Base-by-base conservation (phyloP, 768 basidiomycete genomes). In the Trametopsis cervina region DNA sequence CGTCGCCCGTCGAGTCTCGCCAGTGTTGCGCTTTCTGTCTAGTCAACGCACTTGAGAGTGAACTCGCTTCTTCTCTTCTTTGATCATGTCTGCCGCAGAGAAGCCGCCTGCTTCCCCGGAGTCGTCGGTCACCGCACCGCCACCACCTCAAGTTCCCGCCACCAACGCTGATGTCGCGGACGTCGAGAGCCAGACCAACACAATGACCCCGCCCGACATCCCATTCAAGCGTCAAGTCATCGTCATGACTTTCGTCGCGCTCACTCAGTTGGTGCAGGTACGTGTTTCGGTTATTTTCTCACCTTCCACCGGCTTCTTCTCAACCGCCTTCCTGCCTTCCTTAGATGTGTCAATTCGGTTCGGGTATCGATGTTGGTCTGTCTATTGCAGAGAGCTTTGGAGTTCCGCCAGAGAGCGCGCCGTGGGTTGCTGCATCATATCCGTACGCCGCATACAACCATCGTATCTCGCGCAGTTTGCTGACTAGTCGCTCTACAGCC, bases 401-500 rank as follows among this genome's bases (percentile, higher is more conserved):
- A 20, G 40, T 7, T 10, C 25, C 40, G 11, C 6, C 40, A 18
- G 40, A 6, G 10, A 24, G 21, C 10, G 25, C 40, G 3, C 21
- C 40, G 5, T 40, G 40, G 40, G 25, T 40, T 4, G 40, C 40
- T 4, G 40, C 40, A 7, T 4, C 40, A 3, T 40, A 40, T n/a
- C 40, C 40, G 40, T 40, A 40, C 18, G 40, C 25, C n/a, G n/a
- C n/a, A n/a, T n/a, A n/a, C n/a, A n/a, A n/a, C n/a, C n/a, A n/a
- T n/a, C n/a, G n/a, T n/a, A n/a, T n/a, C n/a, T n/a, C n/a, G 18
- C 18, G 18, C 18, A 20, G 10, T n/a, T 35, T 35, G n/a, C n/a
- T n/a, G n/a, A n/a, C 33, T 35, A 35, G 33, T n/a, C 33, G n/a
- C 33, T 35, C 33, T 35, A 35, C 42, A 49, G 47, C 3, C 43